Evolutionary conservation across 352 stramenopile genomes (phyloP).

Genomic region (Globisporangium paddicum): DNA sequence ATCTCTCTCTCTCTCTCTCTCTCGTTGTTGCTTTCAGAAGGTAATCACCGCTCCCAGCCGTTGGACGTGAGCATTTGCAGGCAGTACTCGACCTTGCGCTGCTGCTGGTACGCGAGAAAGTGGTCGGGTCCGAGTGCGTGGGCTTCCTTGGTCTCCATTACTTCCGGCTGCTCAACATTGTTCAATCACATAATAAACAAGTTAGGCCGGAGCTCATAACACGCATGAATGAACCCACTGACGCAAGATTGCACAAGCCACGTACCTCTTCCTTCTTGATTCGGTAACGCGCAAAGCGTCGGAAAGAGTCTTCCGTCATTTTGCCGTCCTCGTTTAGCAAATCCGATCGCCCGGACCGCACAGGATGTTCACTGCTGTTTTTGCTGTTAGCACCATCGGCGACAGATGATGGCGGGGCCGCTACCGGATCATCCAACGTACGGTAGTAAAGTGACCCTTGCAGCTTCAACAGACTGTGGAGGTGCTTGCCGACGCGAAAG

Average conservation of each 20-base stretch:
- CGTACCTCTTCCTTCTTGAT: constrained; percentile 60
- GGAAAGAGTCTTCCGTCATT: constrained; percentile 68
- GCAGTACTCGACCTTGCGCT: constrained; percentile 46
- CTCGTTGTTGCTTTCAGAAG: too few relatives aligned
- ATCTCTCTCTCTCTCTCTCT: neutral
- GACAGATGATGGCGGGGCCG: neutral
- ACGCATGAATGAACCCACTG: too few relatives aligned
- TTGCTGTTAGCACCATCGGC: neutral
- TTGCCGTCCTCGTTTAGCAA: constrained; percentile 43
- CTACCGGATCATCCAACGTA: constrained; percentile 18
- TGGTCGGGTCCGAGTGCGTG: constrained; percentile 31
- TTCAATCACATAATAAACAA: too few relatives aligned
- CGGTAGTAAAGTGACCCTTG: constrained; percentile 63
- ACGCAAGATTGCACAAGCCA: neutral
- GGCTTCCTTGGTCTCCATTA: constrained; percentile 18
- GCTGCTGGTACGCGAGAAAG: constrained; percentile 62
- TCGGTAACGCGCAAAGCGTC: constrained; percentile 55
- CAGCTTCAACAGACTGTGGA: constrained; percentile 64
- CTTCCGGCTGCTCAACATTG: constrained; percentile 8
- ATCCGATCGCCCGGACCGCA: constrained; percentile 14
- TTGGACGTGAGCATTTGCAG: constrained; percentile 48
- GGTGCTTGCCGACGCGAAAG: constrained; percentile 64
- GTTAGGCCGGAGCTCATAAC: too few relatives aligned
- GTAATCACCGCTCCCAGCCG: constrained; percentile 31
- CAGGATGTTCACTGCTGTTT: neutral